These are phyloP conservation scores for Colletotrichum incanum DNA, from an alignment of 2,329 filamentous ascomycete species.

Conservation along the genomic window DNA sequence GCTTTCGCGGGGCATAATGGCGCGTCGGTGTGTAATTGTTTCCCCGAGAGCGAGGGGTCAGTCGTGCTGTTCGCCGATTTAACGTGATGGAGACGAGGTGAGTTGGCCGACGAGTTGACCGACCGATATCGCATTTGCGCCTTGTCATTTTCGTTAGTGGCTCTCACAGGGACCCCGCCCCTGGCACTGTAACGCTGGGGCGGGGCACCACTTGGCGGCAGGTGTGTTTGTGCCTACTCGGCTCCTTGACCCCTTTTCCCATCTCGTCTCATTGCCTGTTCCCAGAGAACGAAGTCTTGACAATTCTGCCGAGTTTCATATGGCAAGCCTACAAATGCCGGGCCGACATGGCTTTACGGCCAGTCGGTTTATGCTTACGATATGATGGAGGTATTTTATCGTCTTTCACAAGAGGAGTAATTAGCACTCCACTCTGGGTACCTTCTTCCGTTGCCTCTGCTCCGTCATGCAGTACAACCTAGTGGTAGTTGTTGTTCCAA, in stretches of 20 bases:
- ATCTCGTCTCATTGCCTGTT: background rate
- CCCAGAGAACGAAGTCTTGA: background rate
- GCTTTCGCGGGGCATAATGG: slow-evolving; percentile 1
- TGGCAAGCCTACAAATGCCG: background rate
- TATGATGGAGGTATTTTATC: background rate
- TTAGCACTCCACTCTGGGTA: background rate
- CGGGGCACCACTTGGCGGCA: background rate
- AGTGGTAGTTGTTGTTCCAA: too few relatives aligned
- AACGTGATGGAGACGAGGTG: background rate
- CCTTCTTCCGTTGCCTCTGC: background rate
- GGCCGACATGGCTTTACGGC: background rate
- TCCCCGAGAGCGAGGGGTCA: background rate
- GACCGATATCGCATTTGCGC: background rate
- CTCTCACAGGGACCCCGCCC: background rate
- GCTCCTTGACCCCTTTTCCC: background rate
- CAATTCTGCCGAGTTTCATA: background rate
- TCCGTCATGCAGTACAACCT: background rate
- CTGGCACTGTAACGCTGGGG: background rate
- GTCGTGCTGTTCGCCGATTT: background rate
- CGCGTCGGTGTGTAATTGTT: background rate
- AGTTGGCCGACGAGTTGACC: slow-evolving; percentile 7
- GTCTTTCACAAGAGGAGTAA: background rate
- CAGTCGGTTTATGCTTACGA: background rate
- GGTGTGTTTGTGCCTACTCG: background rate
- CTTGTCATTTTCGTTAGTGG: slow-evolving; percentile 17